phyloP scores from a whole-genome alignment of 2,329 filamentous ascomycete genomes.

The Metarhizium rileyi region DNA sequence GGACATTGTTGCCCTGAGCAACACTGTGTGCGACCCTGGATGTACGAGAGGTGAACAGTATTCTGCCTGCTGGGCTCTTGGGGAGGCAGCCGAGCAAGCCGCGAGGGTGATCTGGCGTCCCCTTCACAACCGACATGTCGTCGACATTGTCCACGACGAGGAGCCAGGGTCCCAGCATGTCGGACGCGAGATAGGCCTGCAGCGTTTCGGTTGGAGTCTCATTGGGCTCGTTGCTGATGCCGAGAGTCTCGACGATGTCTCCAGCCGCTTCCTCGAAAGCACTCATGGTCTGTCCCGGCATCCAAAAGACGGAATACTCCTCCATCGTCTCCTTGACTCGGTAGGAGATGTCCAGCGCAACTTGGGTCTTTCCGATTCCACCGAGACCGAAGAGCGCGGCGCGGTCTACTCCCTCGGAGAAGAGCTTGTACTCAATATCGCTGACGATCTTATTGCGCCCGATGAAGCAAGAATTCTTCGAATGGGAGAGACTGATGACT shows the following conservation, averaged over 20 bases:
- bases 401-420: background rate
- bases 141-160: constrained; percentile 25
- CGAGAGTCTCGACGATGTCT: constrained; percentile 26
- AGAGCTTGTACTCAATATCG: background rate
- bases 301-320: constrained; percentile 32
- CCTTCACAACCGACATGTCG: constrained; percentile 19
- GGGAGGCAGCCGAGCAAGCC: constrained; percentile 14
- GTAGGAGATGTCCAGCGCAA: constrained; percentile 29
- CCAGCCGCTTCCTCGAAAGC: constrained; percentile 26
- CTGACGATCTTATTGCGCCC: background rate
- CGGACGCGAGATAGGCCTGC: constrained; percentile 21
- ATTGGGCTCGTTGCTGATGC: constrained; percentile 19
- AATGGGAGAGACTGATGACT: background rate
- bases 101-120: constrained; percentile 1
- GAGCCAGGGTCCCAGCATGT: constrained; percentile 14
- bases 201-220: constrained; percentile 51
- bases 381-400: constrained; percentile 25
- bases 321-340: constrained; percentile 23
- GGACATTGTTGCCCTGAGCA: constrained; percentile 3
- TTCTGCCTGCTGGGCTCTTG: constrained; percentile 16
- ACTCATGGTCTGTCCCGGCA: constrained; percentile 26
- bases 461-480: background rate
- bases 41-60: constrained; percentile 25
- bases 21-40: constrained; percentile 18
- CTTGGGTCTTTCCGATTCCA: constrained; percentile 29